Evolutionary conservation across 2,329 filamentous ascomycete species (phyloP).

Genomic region (Aspergillus aculeatinus): DNA sequence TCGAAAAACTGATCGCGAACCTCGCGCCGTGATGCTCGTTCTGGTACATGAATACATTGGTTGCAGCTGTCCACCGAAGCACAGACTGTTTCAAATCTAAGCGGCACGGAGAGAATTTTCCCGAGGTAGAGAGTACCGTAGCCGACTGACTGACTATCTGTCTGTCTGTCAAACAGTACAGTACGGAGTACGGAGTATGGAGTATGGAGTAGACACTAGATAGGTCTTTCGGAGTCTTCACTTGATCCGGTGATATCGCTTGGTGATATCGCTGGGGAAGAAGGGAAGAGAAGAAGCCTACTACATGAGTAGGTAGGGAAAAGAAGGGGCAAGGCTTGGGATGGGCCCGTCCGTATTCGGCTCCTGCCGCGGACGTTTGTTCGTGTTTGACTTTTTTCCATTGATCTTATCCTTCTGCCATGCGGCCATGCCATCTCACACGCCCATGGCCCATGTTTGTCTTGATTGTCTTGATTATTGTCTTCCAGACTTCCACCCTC

Average conservation of each 20-base stretch:
- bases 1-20: neutral
- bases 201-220: neutral
- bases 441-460: neutral
- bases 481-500: neutral
- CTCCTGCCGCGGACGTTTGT: neutral
- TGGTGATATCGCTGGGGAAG: neutral
- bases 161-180: too few relatives aligned
- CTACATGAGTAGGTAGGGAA: neutral
- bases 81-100: neutral
- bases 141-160: too few relatives aligned
- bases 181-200: too few relatives aligned
- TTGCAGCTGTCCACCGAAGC: neutral
- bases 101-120: neutral
- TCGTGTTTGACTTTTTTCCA: neutral
- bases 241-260: neutral
- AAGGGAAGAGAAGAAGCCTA: neutral
- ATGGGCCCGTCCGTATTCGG: neutral
- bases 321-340: neutral
- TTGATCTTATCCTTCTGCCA: neutral
- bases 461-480: neutral
- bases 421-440: neutral
- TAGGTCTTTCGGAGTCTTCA: neutral
- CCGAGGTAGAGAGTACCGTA: neutral
- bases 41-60: neutral
- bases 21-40: neutral